Evolutionary conservation across 2,329 filamentous ascomycete species (phyloP).

Genomic region (Diaporthe capsici): DNA sequence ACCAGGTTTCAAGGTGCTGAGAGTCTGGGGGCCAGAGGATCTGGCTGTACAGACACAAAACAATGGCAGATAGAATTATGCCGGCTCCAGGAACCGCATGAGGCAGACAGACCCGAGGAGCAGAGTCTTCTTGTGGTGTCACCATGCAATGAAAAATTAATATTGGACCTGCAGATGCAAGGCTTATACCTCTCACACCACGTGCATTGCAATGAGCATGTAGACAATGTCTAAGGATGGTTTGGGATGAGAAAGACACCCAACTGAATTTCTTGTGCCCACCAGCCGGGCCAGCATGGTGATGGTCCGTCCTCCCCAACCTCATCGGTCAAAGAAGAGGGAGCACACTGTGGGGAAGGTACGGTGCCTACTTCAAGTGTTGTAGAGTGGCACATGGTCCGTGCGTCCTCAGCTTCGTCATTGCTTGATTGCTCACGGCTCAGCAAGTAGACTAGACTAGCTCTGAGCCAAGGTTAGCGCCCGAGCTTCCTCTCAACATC

Average conservation of each 20-base stretch:
- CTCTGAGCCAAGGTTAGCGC: conserved; percentile 15
- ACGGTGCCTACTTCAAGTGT: not conserved
- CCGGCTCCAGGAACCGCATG: not conserved
- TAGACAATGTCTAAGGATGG: not conserved
- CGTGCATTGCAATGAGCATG: not conserved
- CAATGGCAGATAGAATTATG: conserved; percentile 10
- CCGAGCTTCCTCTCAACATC: conserved; percentile 31
- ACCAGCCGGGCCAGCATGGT: not conserved
- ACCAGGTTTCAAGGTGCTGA: not conserved
- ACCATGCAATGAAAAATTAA: conserved; percentile 9
- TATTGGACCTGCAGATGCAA: conserved; percentile 13
- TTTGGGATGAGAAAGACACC: not conserved
- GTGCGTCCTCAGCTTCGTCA: conserved; percentile 30
- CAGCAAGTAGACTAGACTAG: conserved; percentile 10
- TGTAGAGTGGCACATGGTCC: not conserved
- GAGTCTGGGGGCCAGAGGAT: conserved; percentile 13
- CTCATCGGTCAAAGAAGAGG: not conserved
- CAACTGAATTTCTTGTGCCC: not conserved
- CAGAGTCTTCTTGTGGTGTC: not conserved
- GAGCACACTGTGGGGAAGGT: not conserved
- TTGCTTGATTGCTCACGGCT: conserved; percentile 24
- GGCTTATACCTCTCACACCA: not conserved
- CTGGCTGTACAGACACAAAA: conserved; percentile 13
- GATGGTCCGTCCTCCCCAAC: not conserved
- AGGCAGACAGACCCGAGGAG: not conserved